phyloP scores from a whole-genome alignment of 2,329 filamentous ascomycete genomes.

The Fusarium sp. region DNA sequence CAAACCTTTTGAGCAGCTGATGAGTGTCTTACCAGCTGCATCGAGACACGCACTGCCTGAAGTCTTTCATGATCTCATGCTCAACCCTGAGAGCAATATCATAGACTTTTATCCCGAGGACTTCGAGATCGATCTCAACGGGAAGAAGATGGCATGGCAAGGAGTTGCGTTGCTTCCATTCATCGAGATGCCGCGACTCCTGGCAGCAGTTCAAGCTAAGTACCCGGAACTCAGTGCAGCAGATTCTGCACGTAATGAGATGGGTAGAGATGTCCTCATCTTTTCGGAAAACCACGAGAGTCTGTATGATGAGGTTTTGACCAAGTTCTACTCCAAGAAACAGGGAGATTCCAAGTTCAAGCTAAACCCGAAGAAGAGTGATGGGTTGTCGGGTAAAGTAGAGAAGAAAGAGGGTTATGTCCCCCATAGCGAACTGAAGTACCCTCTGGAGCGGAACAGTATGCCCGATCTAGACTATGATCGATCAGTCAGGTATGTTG shows the following conservation, averaged over 20 bases:
- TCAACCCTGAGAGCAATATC: conserved; percentile 85
- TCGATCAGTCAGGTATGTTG: conserved; percentile 80
- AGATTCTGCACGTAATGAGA: conserved; percentile 80
- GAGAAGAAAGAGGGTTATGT: conserved; percentile 86
- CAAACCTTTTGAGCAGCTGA: conserved; percentile 93
- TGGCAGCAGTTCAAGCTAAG: conserved; percentile 83
- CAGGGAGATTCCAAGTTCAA: conserved; percentile 73
- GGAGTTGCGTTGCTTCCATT: conserved; percentile 93
- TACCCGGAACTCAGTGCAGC: conserved; percentile 83
- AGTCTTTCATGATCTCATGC: conserved; percentile 92
- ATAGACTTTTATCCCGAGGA: conserved; percentile 98
- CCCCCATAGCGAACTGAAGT: conserved; percentile 83
- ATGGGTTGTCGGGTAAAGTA: conserved; percentile 82
- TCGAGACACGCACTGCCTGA: conserved; percentile 91
- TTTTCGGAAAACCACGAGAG: conserved; percentile 82
- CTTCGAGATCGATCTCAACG: conserved; percentile 92
- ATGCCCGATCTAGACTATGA: conserved; percentile 87
- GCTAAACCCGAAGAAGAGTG: conserved; percentile 79
- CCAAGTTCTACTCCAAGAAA: conserved; percentile 92
- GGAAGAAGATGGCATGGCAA: conserved; percentile 99
- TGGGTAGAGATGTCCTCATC: conserved; percentile 84
- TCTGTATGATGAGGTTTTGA: conserved; percentile 85
- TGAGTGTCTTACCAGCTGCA: conserved; percentile 95
- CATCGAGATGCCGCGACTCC: conserved; percentile 89
- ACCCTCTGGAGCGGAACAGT: conserved; percentile 76